Percentiles rank a stretch among this genome's conserved stretches.
phyloP scores from a whole-genome alignment of 148 eudicot species.

The Amaranthus cruentus region DNA sequence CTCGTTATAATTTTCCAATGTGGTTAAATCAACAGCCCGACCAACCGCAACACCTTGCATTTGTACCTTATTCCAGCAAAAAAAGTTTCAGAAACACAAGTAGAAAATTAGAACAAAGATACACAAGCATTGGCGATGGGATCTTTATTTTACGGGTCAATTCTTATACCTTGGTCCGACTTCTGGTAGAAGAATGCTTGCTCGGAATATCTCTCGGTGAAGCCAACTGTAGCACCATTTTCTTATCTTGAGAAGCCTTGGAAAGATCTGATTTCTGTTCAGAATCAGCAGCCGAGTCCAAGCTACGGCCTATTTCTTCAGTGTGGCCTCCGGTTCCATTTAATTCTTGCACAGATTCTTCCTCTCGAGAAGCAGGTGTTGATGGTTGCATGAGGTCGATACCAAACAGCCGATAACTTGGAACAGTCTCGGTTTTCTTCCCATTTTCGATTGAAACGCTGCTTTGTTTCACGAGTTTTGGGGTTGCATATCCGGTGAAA shows the following conservation, averaged over 20 bases:
- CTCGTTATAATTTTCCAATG: conserved; percentile 56
- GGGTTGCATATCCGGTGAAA: conserved; percentile 37
- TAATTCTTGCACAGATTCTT: conserved; percentile 25
- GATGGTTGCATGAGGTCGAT: conserved; percentile 59
- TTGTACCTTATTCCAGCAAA: conserved; percentile 53
- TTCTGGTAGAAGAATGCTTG: conserved; percentile 68
- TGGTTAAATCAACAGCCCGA: conserved; percentile 86
- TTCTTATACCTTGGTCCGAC: conserved; percentile 66
- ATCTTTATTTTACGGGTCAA: neutral
- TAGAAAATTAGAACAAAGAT: neutral
- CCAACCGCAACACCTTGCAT: conserved; percentile 96
- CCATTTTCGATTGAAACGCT: conserved; percentile 24
- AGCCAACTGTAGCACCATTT: conserved; percentile 28
- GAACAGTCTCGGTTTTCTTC: conserved; percentile 33
- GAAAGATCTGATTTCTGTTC: conserved; percentile 53
- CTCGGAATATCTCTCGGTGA: conserved; percentile 57
- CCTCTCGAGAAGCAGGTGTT: conserved; percentile 23
- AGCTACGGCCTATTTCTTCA: conserved; percentile 35
- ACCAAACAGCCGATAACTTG: conserved; percentile 73
- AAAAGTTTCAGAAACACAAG: neutral
- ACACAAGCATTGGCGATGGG: neutral
- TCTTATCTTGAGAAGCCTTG: conserved; percentile 43
- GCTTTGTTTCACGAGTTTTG: conserved; percentile 25
- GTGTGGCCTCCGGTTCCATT: conserved; percentile 17
- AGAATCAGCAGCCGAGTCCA: conserved; percentile 45